Conservation (phyloP, 2,329 filamentous ascomycete genomes). For the Fusarium neocosmosporiellum region DNA sequence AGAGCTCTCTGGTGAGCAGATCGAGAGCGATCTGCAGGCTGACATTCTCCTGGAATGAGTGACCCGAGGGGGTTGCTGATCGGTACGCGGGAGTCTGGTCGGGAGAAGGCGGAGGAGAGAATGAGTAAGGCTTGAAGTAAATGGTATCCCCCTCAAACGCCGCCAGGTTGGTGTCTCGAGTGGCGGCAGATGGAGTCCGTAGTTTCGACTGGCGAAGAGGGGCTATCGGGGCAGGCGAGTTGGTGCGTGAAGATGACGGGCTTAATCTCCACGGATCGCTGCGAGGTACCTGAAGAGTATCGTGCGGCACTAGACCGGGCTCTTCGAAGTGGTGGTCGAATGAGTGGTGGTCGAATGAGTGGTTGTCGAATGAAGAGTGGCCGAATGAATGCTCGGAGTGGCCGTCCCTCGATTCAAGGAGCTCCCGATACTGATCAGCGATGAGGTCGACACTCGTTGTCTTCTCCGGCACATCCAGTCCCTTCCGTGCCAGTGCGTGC, state of each 20-base stretch:
- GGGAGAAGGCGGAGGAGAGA: conserved; percentile 51
- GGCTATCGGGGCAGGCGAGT: conserved; percentile 40
- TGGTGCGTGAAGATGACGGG: conserved; percentile 18
- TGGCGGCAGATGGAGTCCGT: conserved; percentile 48
- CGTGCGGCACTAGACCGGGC: conserved; percentile 13
- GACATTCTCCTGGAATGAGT: conserved; percentile 49
- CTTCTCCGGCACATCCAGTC: conserved; percentile 44
- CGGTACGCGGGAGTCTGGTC: conserved; percentile 33
- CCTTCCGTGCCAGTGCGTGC: conserved; percentile 36
- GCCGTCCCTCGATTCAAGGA: conserved; percentile 53
- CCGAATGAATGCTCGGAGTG: conserved; percentile 46
- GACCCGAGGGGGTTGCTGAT: conserved; percentile 24
- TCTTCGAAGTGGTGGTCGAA: conserved; percentile 27
- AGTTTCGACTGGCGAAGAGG: conserved; percentile 28
- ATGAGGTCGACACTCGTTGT: conserved; percentile 59
- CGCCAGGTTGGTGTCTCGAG: conserved; percentile 60
- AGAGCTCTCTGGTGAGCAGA: conserved; percentile 62
- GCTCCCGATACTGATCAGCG: conserved; percentile 62
- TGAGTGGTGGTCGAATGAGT: conserved; percentile 45
- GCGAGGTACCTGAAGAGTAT: conserved; percentile 31
- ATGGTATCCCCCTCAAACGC: conserved; percentile 59
- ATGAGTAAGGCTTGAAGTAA: conserved; percentile 59
- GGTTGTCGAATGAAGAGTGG: neutral
- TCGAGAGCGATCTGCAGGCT: conserved; percentile 63
- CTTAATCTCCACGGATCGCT: conserved; percentile 15